Evolutionary conservation across 768 basidiomycete species (phyloP).

Genomic region (Tricholoma sp.): DNA sequence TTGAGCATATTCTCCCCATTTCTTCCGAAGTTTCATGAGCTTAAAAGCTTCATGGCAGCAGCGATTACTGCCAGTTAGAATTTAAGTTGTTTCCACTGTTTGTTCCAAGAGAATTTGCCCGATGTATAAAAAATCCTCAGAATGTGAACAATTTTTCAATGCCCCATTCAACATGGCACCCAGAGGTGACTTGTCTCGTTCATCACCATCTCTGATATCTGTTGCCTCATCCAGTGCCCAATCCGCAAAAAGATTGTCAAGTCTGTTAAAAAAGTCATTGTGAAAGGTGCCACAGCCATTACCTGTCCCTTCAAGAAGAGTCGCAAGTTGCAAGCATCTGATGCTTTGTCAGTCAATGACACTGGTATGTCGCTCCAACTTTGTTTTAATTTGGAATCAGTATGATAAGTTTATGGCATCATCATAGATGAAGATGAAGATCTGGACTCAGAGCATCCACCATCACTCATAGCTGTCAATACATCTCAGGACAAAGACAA

Average conservation of each 20-base stretch:
- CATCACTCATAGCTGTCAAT: not conserved
- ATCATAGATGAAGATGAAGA: not conserved
- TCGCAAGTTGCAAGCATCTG: too few relatives aligned
- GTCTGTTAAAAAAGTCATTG: not conserved
- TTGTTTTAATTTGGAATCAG: not conserved
- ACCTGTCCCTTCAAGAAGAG: too few relatives aligned
- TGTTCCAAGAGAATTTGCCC: not conserved
- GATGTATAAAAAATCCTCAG: not conserved
- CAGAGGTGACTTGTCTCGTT: not conserved
- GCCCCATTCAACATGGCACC: not conserved
- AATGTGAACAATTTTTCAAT: not conserved
- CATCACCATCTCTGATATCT: not conserved
- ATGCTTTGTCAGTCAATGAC: too few relatives aligned
- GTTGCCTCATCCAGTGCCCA: not conserved
- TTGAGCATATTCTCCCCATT: not conserved
- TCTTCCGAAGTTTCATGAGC: not conserved
- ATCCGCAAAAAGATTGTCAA: not conserved
- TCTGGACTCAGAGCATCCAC: too few relatives aligned
- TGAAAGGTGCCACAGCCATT: too few relatives aligned
- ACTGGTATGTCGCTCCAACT: not conserved
- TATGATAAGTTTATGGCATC: not conserved
- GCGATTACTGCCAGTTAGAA: too few relatives aligned
- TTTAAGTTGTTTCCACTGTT: not conserved
- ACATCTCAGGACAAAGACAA: not conserved
- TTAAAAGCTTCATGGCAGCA: not conserved